A percentile compares a stretch with the other conserved stretches of the same genome.
Conservation (phyloP, 1,284 basidiomycete genomes). For the Pterulicium gracile region DNA sequence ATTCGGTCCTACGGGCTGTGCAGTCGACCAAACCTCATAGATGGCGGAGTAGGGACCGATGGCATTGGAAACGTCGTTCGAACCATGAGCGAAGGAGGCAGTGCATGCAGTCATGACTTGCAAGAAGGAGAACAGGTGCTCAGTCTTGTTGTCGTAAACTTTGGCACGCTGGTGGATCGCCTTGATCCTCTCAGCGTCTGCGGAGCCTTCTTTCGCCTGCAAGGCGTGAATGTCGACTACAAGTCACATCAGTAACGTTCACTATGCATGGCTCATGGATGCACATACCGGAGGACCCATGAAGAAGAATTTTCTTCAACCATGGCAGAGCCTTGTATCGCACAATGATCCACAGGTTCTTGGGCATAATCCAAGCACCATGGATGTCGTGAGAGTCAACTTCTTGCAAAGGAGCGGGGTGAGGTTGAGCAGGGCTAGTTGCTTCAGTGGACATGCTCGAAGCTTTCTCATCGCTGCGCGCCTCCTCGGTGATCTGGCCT, state of each 20-base stretch:
- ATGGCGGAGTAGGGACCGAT: constrained; percentile 21
- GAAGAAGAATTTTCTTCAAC: constrained; percentile 14
- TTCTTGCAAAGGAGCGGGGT: constrained; percentile 10
- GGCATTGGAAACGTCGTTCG: constrained; percentile 20
- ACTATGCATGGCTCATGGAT: too few species aligned
- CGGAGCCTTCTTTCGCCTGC: constrained; percentile 2
- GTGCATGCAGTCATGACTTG: constrained; percentile 22
- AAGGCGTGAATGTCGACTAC: constrained; percentile 8
- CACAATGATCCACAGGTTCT: constrained; percentile 18
- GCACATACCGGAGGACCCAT: constrained; percentile 14
- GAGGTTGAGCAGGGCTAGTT: background rate
- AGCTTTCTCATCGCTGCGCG: too few species aligned
- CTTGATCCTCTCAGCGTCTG: constrained; percentile 11
- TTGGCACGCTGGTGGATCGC: constrained; percentile 15
- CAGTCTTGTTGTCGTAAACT: constrained; percentile 20
- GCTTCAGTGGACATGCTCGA: too few species aligned
- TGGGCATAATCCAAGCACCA: constrained; percentile 18
- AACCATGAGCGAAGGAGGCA: constrained; percentile 20
- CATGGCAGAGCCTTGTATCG: constrained; percentile 17
- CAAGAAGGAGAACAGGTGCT: constrained; percentile 21
- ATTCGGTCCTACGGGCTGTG: constrained; percentile 11
- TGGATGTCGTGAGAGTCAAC: constrained; percentile 14
- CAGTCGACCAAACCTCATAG: constrained; percentile 17
- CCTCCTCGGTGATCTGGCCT: too few species aligned
- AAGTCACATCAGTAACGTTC: too few species aligned